phyloP scores from a whole-genome alignment of 1,139 yeast species.

The Pichia sp. region DNA sequence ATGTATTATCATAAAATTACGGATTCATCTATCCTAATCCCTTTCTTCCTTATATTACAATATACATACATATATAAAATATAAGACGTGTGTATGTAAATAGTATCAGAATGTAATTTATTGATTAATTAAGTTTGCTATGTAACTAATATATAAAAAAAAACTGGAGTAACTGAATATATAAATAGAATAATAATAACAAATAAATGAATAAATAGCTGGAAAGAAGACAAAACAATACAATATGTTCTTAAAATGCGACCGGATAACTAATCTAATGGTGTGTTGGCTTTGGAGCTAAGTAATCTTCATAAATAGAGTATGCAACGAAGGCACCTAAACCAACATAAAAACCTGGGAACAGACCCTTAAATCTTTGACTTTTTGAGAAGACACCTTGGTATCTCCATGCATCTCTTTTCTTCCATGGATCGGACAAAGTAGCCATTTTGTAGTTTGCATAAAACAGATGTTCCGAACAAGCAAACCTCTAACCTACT shows the following conservation, averaged over 20 bases:
- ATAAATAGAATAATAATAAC: background rate
- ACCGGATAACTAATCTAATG: conserved; percentile 23
- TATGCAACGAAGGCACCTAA: conserved; percentile 68
- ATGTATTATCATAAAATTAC: background rate
- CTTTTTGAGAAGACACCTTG: conserved; percentile 72
- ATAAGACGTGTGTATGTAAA: background rate
- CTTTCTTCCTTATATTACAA: too few species aligned
- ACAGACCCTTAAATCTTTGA: conserved; percentile 64
- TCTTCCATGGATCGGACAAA: conserved; percentile 14
- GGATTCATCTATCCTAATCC: background rate
- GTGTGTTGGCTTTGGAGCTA: conserved; percentile 31
- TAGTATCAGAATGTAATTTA: background rate
- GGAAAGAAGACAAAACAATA: background rate
- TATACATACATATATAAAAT: too few species aligned
- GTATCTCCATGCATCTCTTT: conserved; percentile 85
- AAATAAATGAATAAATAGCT: background rate
- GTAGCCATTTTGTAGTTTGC: background rate
- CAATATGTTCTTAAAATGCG: background rate
- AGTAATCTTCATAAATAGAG: conserved; percentile 55
- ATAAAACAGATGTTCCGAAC: background rate
- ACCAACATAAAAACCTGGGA: conserved; percentile 82
- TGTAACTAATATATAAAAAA: conserved; percentile 3
- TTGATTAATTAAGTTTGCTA: background rate
- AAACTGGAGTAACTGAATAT: conserved; percentile 3
- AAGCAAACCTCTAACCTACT: too few species aligned